Evolutionary conservation across 208 protist species (phyloP), one percentile per base, ranked within the genome.

Genomic region (Trypanosoma lewisi): DNA sequence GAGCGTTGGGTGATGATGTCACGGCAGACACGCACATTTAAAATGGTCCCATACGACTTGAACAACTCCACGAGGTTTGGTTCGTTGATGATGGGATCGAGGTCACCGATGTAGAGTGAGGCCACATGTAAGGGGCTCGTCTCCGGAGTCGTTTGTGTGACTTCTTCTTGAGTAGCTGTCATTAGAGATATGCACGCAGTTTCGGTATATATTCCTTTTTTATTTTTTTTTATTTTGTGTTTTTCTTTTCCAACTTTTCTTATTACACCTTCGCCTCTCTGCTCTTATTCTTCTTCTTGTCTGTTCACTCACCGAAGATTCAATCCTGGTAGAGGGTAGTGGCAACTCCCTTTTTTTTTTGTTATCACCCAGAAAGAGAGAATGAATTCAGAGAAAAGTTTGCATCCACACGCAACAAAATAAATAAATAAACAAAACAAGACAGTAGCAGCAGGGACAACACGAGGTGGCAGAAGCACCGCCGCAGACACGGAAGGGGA

Each of bases 61-160:
- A 99, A 99, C 16, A 99, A 56, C 61, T 99, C 97, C 61, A 99
- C 98, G 31, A 99, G 87, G 54, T 95, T 70, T 19, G 89, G 83
- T 75, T 99, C 97, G 23, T 75, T 82, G 68, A 92, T 87, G 37
- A 82, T 85, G 19, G 96, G 87, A 41, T 99, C 96, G 17, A 99
- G 86, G 61, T 99, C 98, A 58, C 98, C 98, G 33, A 99, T 96
- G 76, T 99, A 99, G 30, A 99, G 87, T 14, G 98, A 99, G 4
- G 87, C 78, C 83, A 98, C 74, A 78, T 98, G 83, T 77, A 97
- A 70, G 83, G 92, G 66, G 63, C 89, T 89, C 19, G 58, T 75
- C 17, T 59, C 49, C 16, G 71, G 58, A 12, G 56, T 33, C 3
- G 39, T 59, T 16, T 47, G 51, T 14, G 45, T 44, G 17, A 61